phyloP scores from a whole-genome alignment of 352 stramenopile species.

The Phytophthora tubulina region DNA sequence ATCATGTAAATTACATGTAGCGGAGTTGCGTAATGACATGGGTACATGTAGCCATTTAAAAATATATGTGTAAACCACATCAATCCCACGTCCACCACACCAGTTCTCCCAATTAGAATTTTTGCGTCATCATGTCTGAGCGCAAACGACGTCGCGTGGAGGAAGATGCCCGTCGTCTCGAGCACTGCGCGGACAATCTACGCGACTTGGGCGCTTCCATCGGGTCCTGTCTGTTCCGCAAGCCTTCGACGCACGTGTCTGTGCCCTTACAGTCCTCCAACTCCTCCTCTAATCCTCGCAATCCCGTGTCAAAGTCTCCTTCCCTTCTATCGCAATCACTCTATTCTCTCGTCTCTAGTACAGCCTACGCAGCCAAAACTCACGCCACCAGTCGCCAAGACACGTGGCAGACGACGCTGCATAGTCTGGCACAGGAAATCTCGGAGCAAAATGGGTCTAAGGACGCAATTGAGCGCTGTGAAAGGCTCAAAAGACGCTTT shows the following conservation, averaged over 20 bases:
- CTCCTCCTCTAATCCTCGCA: constrained; percentile 19
- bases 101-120: not conserved
- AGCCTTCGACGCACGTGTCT: constrained; percentile 13
- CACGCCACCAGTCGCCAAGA: constrained; percentile 21
- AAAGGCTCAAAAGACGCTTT: constrained; percentile 48
- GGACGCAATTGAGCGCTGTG: constrained; percentile 35
- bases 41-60: not conserved
- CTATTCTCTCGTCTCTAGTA: constrained; percentile 52
- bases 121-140: constrained; percentile 26
- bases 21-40: no score
- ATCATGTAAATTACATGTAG: no score
- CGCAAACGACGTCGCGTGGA: constrained; percentile 39
- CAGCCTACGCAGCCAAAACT: constrained; percentile 36
- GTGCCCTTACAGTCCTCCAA: constrained; percentile 26
- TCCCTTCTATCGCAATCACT: constrained; percentile 39
- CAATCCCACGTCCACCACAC: not conserved
- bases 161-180: constrained; percentile 37
- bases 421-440: constrained; percentile 36
- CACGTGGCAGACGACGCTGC: constrained; percentile 44
- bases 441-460: constrained; percentile 17
- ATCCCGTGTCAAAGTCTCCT: not conserved
- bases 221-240: constrained; percentile 37
- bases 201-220: constrained; percentile 37
- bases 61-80: not conserved
- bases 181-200: constrained; percentile 47